Evolutionary conservation across 768 basidiomycete species (phyloP), one percentile per base, ranked within the genome.

Genomic region (Imleria badia): DNA sequence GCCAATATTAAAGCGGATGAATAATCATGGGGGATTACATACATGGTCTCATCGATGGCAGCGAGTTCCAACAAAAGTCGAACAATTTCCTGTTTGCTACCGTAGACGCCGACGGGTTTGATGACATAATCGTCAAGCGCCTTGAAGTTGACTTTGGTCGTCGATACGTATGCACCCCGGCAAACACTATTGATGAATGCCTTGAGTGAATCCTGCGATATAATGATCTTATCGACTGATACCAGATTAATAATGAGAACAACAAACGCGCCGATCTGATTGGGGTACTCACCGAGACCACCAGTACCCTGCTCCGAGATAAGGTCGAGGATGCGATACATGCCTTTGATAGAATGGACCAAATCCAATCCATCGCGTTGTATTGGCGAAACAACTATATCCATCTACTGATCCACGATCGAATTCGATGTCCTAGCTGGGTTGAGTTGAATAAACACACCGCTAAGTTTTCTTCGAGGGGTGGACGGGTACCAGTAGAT

Each of bases 141-240:
- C 41, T 75, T 74, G 66, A 86, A 86, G 57, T 85, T 75, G 54
- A 86, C 79, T 55, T 76, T 80, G 3, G 80, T 83, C 46, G 83
- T 69, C 0, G 81, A 80, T 1, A 60, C 55, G 60, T 83, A 85
- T 5, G 85, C 77, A 2, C 80, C 77, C 0, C 83, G 81, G 38
- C 61, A 72, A 10, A 84, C 43, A 17, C 61, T 62, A 48, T 84
- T 80, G 59, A 82, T 75, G 47, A 85, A 77, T 3, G 69, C 56
- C 54, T 71, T 68, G 13, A 86, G 67, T 3, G 81, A 78, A 3
- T 75, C 68, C 62, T 83, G 81, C 2, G 73, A 72, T 29, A 86
- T 86, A 64, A 86, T 79, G 30, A 86, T 77, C 61, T 86, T 86
- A 59, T 84, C 82, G 36, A 84, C 84, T 83, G 55, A 48, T 45